Base-by-base conservation (phyloP, 2,329 filamentous ascomycete genomes). In the Massarina eburnea region DNA sequence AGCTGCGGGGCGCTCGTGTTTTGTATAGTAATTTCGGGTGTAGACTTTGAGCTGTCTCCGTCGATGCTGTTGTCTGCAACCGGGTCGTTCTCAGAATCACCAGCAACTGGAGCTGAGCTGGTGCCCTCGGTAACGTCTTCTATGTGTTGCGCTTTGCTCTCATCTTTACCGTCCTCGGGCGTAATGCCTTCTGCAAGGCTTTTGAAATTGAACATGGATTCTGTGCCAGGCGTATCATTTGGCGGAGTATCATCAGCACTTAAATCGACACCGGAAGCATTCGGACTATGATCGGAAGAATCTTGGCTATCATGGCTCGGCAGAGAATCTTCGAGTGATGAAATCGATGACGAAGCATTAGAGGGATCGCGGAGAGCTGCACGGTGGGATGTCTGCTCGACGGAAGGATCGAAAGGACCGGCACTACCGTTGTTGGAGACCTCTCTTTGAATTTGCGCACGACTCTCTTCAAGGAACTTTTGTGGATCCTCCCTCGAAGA, bases 171-270 rank as follows among this genome's bases (percentile, higher is more conserved):
- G 8, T 65, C 80, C 20, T 84, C 79, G 30, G 80, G 83, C 0
- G 85, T 88, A 22, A 96, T 88, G 67, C 95, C 89, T 51, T 89
- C 88, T 2, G 89, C 88, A 18, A 97, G 74, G 57, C 90, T 96
- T 45, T 84, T 80, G 65, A 96, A 96, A 68, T 96, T 96, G 71
- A 95, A 94, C 81, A 96, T 83, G 3, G 90, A 83, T 64, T 96
- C 91, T 0, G 79, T 73, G 36, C 78, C 77, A 4, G 75, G 79
- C 5, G 71, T 72, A 54, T 72, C 72, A 9, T 58, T 58, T 34
- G 62, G 49, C 9, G 63, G 57, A 7, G 59, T 63, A 32, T 66
- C 65, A 24, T 60, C 55, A 8, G 54, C 58, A 36, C 52, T 54
- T 15, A 68, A 35, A 40, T 59, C 82, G 1, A 80, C 61, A 4